Evolutionary conservation across 2,329 filamentous ascomycete species (phyloP).

Genomic region (Gaeumannomyces sp.): DNA sequence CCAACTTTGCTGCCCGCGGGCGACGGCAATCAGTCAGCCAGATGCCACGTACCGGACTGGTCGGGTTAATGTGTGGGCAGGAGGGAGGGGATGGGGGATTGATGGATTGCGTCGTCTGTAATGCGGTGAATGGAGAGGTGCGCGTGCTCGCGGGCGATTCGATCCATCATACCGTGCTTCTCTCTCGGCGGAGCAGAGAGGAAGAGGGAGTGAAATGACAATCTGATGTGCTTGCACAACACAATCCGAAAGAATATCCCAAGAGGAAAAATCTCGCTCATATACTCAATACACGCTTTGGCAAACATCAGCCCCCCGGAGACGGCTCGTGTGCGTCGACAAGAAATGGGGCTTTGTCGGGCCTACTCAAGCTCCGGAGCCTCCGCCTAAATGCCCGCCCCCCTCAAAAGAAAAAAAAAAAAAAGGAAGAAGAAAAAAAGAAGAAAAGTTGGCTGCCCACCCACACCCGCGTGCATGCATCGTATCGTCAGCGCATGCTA

Average conservation of each 20-base stretch:
- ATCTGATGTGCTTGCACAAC: neutral
- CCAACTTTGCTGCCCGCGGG: constrained; percentile 11
- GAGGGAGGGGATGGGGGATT: neutral
- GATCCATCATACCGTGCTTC: neutral
- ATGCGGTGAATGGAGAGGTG: neutral
- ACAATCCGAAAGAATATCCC: neutral
- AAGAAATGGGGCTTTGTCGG: neutral
- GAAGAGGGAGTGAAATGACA: neutral
- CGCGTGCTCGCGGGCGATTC: neutral
- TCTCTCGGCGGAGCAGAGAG: neutral
- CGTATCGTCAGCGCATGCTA: neutral
- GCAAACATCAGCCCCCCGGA: neutral
- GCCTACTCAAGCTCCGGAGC: neutral
- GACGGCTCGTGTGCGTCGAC: neutral
- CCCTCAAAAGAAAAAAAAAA: no score
- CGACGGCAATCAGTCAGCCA: neutral
- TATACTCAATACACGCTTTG: neutral
- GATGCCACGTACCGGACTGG: neutral
- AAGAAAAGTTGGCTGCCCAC: neutral
- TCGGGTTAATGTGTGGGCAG: neutral
- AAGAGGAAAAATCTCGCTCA: neutral
- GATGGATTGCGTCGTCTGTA: neutral
- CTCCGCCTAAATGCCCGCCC: no score
- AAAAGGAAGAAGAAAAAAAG: neutral
- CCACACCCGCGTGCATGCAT: neutral